Evolutionary conservation across 352 stramenopile genomes (phyloP).

Genomic region (Aphanomyces astaci): DNA sequence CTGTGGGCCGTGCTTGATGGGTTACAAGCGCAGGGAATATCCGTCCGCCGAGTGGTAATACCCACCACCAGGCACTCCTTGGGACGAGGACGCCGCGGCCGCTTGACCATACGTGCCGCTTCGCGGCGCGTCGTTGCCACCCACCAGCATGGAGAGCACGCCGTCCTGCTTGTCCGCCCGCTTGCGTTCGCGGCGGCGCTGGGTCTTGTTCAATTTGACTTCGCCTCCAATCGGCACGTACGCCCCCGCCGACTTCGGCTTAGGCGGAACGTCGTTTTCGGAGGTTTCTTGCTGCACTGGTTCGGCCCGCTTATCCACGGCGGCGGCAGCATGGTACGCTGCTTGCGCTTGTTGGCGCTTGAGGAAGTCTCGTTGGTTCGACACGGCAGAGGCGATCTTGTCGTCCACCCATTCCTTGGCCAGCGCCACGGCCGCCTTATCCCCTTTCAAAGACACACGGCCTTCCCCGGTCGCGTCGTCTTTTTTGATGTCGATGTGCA

Average conservation of each 20-base stretch:
- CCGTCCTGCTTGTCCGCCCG: conserved; percentile 69
- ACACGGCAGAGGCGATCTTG: conserved; percentile 7
- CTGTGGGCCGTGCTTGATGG: too few relatives aligned
- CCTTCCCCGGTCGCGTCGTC: conserved; percentile 3
- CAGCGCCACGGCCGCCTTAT: not conserved
- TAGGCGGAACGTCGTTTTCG: not conserved
- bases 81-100: not conserved
- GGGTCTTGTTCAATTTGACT: conserved; percentile 68
- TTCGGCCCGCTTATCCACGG: not conserved
- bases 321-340: not conserved
- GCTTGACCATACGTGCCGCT: conserved; percentile 26
- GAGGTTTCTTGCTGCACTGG: not conserved
- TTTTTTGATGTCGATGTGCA: conserved; percentile 13
- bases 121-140: conserved; percentile 18
- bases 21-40: conserved; percentile 56
- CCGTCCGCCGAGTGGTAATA: conserved; percentile 66
- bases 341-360: not conserved
- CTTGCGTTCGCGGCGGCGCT: conserved; percentile 68
- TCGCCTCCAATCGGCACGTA: conserved; percentile 19
- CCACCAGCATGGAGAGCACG: conserved; percentile 55
- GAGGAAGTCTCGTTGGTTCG: not conserved
- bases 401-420: conserved; percentile 12
- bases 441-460: conserved; percentile 10
- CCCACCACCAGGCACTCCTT: conserved; percentile 29
- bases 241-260: not conserved